These are phyloP conservation scores for Cadophora sp. DNA, from an alignment of 2,329 filamentous ascomycete genomes.

Conservation along the genomic window DNA sequence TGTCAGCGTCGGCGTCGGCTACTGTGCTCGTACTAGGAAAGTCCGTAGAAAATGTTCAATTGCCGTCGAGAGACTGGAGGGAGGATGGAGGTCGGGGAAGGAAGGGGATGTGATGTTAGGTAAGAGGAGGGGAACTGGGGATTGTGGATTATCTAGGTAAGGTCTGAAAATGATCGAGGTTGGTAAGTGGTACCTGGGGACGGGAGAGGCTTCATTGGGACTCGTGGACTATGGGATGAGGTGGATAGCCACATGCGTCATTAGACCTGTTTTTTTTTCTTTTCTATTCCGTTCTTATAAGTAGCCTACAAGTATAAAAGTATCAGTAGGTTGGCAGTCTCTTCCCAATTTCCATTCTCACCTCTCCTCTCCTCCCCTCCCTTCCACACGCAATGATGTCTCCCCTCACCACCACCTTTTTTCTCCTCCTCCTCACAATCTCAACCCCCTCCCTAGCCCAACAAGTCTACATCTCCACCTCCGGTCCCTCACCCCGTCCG, in stretches of 20 bases:
- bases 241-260: slow-evolving; percentile 3
- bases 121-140: background rate
- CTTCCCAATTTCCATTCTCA: no score
- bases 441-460: background rate
- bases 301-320: background rate
- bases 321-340: no score
- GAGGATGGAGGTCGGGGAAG: no score
- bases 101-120: background rate
- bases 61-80: background rate
- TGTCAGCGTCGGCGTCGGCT: no score
- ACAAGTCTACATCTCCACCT: slow-evolving; percentile 13
- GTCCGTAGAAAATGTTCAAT: no score
- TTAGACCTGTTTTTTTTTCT: background rate
- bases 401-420: background rate
- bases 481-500: background rate
- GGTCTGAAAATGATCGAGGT: background rate
- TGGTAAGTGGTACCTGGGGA: background rate
- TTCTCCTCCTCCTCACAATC: background rate
- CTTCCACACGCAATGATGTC: background rate
- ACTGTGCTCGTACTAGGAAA: no score
- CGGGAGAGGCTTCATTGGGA: background rate
- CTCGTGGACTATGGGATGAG: no score
- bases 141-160: background rate
- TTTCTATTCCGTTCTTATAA: background rate
- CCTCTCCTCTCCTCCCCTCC: background rate